Evolutionary conservation across 2,329 filamentous ascomycete species (phyloP).

Genomic region (Cryphonectria carpinicola): DNA sequence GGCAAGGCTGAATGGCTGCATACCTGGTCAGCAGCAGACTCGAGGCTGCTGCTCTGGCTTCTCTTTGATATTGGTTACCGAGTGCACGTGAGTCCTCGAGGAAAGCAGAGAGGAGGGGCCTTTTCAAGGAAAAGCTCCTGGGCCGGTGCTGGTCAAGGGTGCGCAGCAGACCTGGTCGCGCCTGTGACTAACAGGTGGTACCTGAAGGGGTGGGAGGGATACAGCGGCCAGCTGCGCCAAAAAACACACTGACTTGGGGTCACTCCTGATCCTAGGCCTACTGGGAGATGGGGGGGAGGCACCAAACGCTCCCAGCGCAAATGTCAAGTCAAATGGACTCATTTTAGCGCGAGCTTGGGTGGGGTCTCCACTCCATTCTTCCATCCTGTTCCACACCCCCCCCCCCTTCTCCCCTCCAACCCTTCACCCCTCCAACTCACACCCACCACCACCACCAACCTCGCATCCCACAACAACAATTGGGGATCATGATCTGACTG

Average conservation of each 20-base stretch:
- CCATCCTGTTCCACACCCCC: not conserved
- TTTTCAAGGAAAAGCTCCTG: constrained; percentile 17
- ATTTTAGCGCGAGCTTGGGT: constrained; percentile 9
- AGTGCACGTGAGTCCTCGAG: constrained; percentile 18
- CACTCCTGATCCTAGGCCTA: constrained; percentile 7
- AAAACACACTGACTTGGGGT: not conserved
- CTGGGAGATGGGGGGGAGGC: not conserved
- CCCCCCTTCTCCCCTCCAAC: not conserved
- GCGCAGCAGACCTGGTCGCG: constrained; percentile 2
- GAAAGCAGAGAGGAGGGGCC: constrained; percentile 17
- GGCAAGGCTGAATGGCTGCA: constrained; percentile 23
- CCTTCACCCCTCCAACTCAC: constrained; percentile 1
- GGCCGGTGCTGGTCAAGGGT: constrained; percentile 10
- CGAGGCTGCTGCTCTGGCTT: constrained; percentile 18
- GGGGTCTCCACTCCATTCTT: not conserved
- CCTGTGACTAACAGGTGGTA: constrained; percentile 12
- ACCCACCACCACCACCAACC: constrained; percentile 7
- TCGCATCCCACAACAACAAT: not conserved
- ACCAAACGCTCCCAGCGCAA: not conserved
- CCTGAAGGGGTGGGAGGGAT: not conserved
- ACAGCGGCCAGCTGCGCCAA: not conserved
- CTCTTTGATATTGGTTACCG: constrained; percentile 27
- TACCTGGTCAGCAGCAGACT: constrained; percentile 19
- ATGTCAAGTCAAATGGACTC: constrained; percentile 5
- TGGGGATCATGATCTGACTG: not conserved